Conservation (phyloP, 108 stramenopile genomes). For the Pseudonitzschia pungens region DNA sequence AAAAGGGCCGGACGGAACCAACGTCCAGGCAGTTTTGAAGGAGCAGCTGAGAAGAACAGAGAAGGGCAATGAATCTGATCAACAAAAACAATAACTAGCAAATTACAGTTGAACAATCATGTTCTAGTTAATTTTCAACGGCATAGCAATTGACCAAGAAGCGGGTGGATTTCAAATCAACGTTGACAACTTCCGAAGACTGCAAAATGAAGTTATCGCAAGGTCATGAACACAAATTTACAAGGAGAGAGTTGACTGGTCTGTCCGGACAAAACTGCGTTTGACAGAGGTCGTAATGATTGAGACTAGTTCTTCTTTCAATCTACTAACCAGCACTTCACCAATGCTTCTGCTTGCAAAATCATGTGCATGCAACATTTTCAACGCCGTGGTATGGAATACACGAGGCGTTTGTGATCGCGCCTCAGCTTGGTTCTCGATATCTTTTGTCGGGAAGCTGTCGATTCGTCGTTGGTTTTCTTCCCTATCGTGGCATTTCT, state of each 20-base stretch:
- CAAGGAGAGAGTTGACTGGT: not conserved
- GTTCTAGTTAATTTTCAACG: not conserved
- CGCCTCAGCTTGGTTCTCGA: not conserved
- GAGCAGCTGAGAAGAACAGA: not conserved
- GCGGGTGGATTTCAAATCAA: too few species aligned
- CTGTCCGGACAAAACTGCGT: not conserved
- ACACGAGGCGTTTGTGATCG: conserved; percentile 6
- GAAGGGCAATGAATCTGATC: not conserved
- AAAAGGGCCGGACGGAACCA: not conserved
- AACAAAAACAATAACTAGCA: not conserved
- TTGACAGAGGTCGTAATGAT: too few species aligned
- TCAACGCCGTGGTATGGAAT: conserved; percentile 5
- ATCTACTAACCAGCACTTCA: too few species aligned
- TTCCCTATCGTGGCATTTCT: not conserved
- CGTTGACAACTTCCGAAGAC: too few species aligned
- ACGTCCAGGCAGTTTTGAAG: conserved; percentile 1
- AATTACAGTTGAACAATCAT: not conserved
- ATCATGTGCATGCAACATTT: not conserved
- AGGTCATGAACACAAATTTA: not conserved
- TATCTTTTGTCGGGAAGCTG: not conserved
- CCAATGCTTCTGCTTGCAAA: not conserved
- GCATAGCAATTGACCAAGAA: too few species aligned
- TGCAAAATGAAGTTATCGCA: not conserved
- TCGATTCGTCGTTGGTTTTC: not conserved
- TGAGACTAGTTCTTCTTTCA: too few species aligned